Evolutionary conservation across 495 filamentous ascomycete genomes (phyloP), one percentile per base, ranked within the genome.

Genomic region (Amniculicola lignicola): DNA sequence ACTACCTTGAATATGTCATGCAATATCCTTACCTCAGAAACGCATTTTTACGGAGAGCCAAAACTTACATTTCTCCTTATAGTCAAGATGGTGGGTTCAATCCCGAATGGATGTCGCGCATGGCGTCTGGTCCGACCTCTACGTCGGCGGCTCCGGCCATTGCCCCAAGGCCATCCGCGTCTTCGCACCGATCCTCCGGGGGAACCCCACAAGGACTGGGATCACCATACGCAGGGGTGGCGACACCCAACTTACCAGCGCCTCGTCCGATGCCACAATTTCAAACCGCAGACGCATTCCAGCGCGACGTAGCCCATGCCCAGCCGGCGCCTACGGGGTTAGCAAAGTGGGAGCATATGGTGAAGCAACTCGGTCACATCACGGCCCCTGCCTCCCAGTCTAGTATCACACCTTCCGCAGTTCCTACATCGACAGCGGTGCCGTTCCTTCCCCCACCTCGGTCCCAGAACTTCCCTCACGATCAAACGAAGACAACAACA

Each of bases 1-100:
- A 60, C 3, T 71, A 71, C 51, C 49, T 71, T 31, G 54, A 50
- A 44, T 64, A 68, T 46, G 31, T 70, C 24, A 66, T 65, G 33
- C 59, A 67, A 48, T 72, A 72, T 54, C 68, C 68, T 10, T 72
- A 70, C 51, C 67, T 72, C 0, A 63, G 54, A 27, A 68, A 72
- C 54, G 62, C 65, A 39, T 70, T 61, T 51, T 64, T 68, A 43
- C 47, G 67, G 27, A 64, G 62, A 49, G 51, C 63, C 29, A 58
- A 61, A 47, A 62, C 61, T 48, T 69, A 72, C 52, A 54, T 66
- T 4, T 70, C 65, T 21, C 69, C 69, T 36, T 71, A 71, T 52
- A 58, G 54, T 40, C 51, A 54, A 9, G 28, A 60, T 35, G 67
- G 65, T 27, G 67, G 68, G 23, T 68, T 68, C 50, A 54, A 62